A percentile compares a stretch with the other conserved stretches of the same genome.
Evolutionary conservation across 1,284 basidiomycete genomes (phyloP).

Genomic region (Termitomyces sp.): DNA sequence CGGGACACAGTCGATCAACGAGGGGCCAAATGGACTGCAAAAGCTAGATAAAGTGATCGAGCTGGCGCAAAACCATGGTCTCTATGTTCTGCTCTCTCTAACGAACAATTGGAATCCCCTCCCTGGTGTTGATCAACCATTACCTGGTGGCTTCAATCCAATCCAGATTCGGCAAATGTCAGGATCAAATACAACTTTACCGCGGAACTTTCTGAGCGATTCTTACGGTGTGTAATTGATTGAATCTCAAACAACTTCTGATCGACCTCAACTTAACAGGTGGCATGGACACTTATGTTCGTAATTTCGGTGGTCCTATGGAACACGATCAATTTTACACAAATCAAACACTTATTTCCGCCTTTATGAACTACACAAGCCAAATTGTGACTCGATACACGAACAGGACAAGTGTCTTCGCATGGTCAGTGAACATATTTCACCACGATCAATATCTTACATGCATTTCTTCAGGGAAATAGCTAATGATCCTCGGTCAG

Average conservation of each 20-base stretch:
- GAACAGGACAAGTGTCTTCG: constrained; percentile 45
- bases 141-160: constrained; percentile 6
- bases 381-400: constrained; percentile 51
- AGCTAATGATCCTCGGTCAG: constrained; percentile 58
- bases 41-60: constrained; percentile 61
- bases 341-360: constrained; percentile 39
- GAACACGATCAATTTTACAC: constrained; percentile 58
- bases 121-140: constrained; percentile 9
- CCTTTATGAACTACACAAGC: constrained; percentile 54
- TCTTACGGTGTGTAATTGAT: constrained; percentile 43
- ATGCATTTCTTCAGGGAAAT: constrained; percentile 37
- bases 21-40: constrained; percentile 60
- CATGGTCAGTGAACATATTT: constrained; percentile 34
- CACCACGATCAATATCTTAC: not conserved
- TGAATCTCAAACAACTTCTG: not conserved
- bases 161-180: constrained; percentile 7
- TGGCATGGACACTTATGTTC: constrained; percentile 63
- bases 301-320: constrained; percentile 36
- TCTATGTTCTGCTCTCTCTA: constrained; percentile 58
- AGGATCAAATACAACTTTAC: constrained; percentile 17
- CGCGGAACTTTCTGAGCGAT: constrained; percentile 52
- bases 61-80: constrained; percentile 52
- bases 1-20: constrained; percentile 47
- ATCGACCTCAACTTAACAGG: constrained; percentile 28
- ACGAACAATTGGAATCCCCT: constrained; percentile 68